Evolutionary conservation across 2,329 filamentous ascomycete genomes (phyloP), one percentile per base, ranked within the genome.

Genomic region (Pseudocercospora pini-densiflorae): DNA sequence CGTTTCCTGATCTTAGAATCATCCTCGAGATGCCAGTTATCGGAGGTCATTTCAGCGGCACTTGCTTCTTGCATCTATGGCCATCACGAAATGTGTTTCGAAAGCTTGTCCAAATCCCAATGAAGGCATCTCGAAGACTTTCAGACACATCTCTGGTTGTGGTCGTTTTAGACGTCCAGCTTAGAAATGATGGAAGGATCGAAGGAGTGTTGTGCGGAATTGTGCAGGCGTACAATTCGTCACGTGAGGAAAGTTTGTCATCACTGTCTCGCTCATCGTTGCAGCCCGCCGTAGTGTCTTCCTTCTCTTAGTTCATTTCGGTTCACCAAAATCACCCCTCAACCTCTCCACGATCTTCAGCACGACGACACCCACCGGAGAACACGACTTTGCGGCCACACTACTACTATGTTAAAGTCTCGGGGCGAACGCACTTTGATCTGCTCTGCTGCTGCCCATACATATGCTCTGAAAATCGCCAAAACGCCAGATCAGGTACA

Each of bases 1-100:
- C 57, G 57, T 45, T 59, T 59, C 14, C 29, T 59, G 2, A 7
- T 31, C 55, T 59, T 45, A 12, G 57, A 33, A 43, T 59, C 33
- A n/a, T 54, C 23, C 24, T 24, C 51, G 1, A n/a, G 21, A 54
- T 54, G 51, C 51, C 51, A 54, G 51, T 54, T n/a, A 12, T 54
- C 51, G 5, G 51, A 29, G 21, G 9, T 21, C 51, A 54, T 27
- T n/a, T 54, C 24, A 29, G 21, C 9, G 3, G 16, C 6, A 1
- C 21, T 54, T n/a, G 14, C 24, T 6, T 12, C 16, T 27, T 24
- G 2, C 9, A 29, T 27, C 7, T 7, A 23, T 27, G 21, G 49
- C 21, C 3, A 3, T 27, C 24, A 23, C 23, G 21, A 2, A 1
- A 53, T 3, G 23, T 23, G 19, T 3, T 23, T 1, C 1, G 5